Base-by-base conservation (phyloP, 2,329 filamentous ascomycete species). In the Penicillium digitatum region DNA sequence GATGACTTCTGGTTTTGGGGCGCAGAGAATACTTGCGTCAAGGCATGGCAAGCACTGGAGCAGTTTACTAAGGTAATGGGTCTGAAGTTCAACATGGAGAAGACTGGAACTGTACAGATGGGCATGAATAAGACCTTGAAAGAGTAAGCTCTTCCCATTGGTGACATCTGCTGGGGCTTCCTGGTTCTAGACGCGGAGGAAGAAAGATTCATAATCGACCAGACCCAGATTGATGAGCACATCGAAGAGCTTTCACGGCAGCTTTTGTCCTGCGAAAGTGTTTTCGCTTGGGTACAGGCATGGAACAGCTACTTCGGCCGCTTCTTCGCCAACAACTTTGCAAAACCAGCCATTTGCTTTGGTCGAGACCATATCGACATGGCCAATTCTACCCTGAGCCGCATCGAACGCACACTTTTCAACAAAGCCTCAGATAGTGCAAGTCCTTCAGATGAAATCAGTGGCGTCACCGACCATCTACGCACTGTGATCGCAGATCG, bases 1-100 rank as follows among this genome's bases (percentile, higher is more conserved):
- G 85, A 87, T 58, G 84, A 87, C 59, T 76, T 87, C 48, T 88
- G 84, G 85, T 84, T 87, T 65, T 87, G 84, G 84, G 79, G 80
- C 9, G 75, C 82, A 6, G 79, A 84, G 45, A 59, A 72, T 3
- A 75, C 72, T 3, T 81, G 80, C n/a, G 75, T 79, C 22, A 75
- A 78, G 40, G 85, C 82, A 0, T 89, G 86, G 86, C 65, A 77
- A 18, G 76, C 81, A 0, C 78, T 88, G 59, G 73, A 76, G 1
- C 69, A 76, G 1, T 89, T 87, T 59, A 72, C 78, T 2, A 63
- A 69, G 0, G 69, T 82, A 1, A 83, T 85, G 65, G 82, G 84
- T 1, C 76, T 86, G 1, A 69, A 77, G 6, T 77, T 87, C 56
- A 85, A 87, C 61, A 64, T 74, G 38, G 78, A 80, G 22, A 85